A percentile compares a stretch with the other conserved stretches of the same genome.
phyloP scores from a whole-genome alignment of 2,329 filamentous ascomycete species.

The Sclerotinia spermophila region DNA sequence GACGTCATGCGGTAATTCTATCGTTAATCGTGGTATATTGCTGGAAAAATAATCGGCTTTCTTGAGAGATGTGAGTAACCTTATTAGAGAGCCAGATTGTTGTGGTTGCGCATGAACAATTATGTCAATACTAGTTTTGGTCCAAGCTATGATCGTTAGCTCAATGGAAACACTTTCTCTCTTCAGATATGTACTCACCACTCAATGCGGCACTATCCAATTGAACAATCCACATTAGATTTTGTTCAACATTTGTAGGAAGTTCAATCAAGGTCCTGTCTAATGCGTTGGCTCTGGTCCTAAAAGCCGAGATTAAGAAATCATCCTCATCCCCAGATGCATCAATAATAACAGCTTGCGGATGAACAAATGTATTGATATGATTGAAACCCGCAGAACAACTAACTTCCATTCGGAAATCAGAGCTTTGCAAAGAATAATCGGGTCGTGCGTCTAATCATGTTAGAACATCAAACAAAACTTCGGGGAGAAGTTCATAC shows the following conservation, averaged over 20 bases:
- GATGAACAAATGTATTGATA: constrained; percentile 69
- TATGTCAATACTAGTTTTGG: constrained; percentile 74
- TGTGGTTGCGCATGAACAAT: constrained; percentile 70
- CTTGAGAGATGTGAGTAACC: constrained; percentile 72
- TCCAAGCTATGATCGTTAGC: constrained; percentile 59
- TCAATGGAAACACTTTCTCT: constrained; percentile 15
- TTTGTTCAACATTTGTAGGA: constrained; percentile 58
- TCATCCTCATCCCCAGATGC: constrained; percentile 61
- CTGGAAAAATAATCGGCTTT: constrained; percentile 72
- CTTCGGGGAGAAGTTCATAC: constrained; percentile 32
- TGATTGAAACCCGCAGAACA: constrained; percentile 66
- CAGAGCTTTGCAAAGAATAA: constrained; percentile 64
- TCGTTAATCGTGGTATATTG: constrained; percentile 68
- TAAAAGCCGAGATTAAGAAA: constrained; percentile 62
- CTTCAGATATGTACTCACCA: constrained; percentile 43
- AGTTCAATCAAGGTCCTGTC: constrained; percentile 70
- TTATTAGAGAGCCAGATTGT: constrained; percentile 70
- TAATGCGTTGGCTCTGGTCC: constrained; percentile 49
- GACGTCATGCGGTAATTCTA: constrained; percentile 73
- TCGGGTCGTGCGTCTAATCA: constrained; percentile 71
- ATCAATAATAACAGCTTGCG: constrained; percentile 67
- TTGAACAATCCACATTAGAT: constrained; percentile 72
- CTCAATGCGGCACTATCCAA: constrained; percentile 70
- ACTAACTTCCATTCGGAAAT: constrained; percentile 63
- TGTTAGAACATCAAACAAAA: constrained; percentile 20